Evolutionary conservation across 306 rosid species (phyloP).

Genomic region (Vigna trinervia): DNA sequence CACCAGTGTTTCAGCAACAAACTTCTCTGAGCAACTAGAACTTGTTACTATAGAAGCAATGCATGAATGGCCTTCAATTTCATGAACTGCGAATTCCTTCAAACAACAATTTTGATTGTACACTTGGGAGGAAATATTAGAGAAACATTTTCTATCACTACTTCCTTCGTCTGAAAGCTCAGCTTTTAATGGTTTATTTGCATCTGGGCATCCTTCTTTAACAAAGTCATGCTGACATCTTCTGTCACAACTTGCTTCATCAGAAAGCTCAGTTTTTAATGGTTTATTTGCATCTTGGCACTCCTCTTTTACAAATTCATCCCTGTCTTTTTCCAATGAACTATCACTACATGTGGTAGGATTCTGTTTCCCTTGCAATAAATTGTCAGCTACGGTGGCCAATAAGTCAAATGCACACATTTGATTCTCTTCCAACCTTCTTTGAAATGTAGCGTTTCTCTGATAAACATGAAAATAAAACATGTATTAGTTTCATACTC

Average conservation of each 20-base stretch:
- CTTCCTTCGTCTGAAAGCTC: constrained; percentile 61
- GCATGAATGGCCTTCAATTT: constrained; percentile 55
- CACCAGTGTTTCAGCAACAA: constrained; percentile 53
- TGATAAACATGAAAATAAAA: constrained; percentile 43
- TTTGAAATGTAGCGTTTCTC: constrained; percentile 63
- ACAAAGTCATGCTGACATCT: constrained; percentile 26
- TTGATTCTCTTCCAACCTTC: constrained; percentile 59
- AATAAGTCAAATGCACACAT: constrained; percentile 85
- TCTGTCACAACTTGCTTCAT: constrained; percentile 56
- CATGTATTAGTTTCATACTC: not conserved
- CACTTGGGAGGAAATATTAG: constrained; percentile 49
- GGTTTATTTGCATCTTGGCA: constrained; percentile 47
- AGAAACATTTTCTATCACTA: constrained; percentile 47
- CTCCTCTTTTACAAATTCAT: constrained; percentile 42
- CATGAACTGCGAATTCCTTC: constrained; percentile 54
- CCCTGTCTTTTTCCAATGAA: constrained; percentile 51
- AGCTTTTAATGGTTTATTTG: constrained; percentile 53
- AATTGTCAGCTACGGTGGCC: constrained; percentile 83
- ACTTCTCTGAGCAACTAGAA: constrained; percentile 59
- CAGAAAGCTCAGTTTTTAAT: constrained; percentile 58
- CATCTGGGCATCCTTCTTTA: constrained; percentile 46
- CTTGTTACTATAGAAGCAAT: constrained; percentile 55
- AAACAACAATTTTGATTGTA: constrained; percentile 45
- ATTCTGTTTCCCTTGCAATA: constrained; percentile 67
- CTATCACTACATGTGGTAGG: constrained; percentile 53